Evolutionary conservation across 2,329 filamentous ascomycete species (phyloP).

Genomic region (Colletotrichum acutatum): DNA sequence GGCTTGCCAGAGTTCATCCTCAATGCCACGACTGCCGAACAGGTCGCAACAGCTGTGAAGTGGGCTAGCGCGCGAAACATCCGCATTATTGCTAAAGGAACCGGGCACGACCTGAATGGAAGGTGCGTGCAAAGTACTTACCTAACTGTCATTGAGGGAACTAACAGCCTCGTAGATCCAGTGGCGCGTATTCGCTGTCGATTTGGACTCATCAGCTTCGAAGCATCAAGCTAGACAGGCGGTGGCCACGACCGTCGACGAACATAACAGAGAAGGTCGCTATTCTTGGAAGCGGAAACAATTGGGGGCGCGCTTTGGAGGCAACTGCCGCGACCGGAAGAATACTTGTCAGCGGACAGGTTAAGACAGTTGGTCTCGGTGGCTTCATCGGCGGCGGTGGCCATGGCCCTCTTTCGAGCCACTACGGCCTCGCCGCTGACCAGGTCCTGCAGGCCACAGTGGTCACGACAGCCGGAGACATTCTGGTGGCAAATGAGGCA

Average conservation of each 20-base stretch:
- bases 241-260: background rate
- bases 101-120: slow-evolving; percentile 65
- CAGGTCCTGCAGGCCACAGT: slow-evolving; percentile 22
- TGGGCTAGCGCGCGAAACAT: slow-evolving; percentile 48
- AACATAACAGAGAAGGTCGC: background rate
- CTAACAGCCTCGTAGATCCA: background rate
- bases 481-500: slow-evolving; percentile 27
- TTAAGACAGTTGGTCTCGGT: slow-evolving; percentile 65
- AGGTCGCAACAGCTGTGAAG: slow-evolving; percentile 38
- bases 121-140: slow-evolving; percentile 56
- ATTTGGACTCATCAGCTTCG: slow-evolving; percentile 35
- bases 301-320: slow-evolving; percentile 53
- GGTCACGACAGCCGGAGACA: slow-evolving; percentile 39
- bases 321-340: slow-evolving; percentile 51
- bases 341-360: slow-evolving; percentile 54
- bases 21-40: slow-evolving; percentile 45
- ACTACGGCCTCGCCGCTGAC: too few species aligned
- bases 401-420: too few species aligned
- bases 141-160: too few species aligned
- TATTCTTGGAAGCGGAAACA: background rate
- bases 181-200: slow-evolving; percentile 33
- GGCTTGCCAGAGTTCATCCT: slow-evolving; percentile 50
- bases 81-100: slow-evolving; percentile 62
- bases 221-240: background rate
- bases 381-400: too few species aligned